Evolutionary conservation across 1,284 basidiomycete genomes (phyloP).

Genomic region (Moniliella sp.): DNA sequence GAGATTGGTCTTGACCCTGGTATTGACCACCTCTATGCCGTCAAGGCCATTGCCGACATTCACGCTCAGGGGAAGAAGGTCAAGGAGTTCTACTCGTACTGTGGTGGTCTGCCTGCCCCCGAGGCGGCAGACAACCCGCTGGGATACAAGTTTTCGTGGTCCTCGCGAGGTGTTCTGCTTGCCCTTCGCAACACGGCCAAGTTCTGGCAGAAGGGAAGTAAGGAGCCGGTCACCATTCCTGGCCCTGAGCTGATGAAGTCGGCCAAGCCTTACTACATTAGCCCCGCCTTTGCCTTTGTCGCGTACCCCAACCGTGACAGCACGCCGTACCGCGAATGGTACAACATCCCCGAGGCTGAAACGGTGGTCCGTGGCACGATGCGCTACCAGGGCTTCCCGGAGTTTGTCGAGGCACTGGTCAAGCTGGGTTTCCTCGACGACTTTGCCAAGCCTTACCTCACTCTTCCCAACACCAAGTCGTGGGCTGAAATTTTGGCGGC

Average conservation of each 20-base stretch:
- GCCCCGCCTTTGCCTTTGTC: slow-evolving; percentile 83
- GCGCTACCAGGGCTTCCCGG: slow-evolving; percentile 94
- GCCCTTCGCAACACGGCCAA: slow-evolving; percentile 78
- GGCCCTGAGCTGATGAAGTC: slow-evolving; percentile 25
- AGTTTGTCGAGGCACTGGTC: slow-evolving; percentile 72
- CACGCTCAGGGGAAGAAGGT: slow-evolving; percentile 72
- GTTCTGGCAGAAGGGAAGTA: slow-evolving; percentile 37
- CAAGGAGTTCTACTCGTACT: slow-evolving; percentile 85
- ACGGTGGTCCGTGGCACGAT: slow-evolving; percentile 79
- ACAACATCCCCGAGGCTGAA: slow-evolving; percentile 79
- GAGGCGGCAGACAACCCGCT: slow-evolving; percentile 78
- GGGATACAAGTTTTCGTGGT: slow-evolving; percentile 99
- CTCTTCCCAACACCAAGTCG: slow-evolving; percentile 6
- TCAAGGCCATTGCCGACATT: slow-evolving; percentile 87
- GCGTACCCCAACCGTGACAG: slow-evolving; percentile 95
- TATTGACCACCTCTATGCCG: slow-evolving; percentile 86
- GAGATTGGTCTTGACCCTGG: slow-evolving; percentile 93
- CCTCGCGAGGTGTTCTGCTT: slow-evolving; percentile 79
- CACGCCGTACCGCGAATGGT: slow-evolving; percentile 58
- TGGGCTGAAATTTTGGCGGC: slow-evolving; percentile 54
- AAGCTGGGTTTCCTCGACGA: slow-evolving; percentile 65
- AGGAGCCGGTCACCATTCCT: slow-evolving; percentile 19
- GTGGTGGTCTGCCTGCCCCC: slow-evolving; percentile 81
- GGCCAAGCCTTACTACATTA: slow-evolving; percentile 87
- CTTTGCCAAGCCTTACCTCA: slow-evolving; percentile 50